These are phyloP conservation scores for Aphanomyces cochlioides DNA, from an alignment of 352 stramenopile genomes.

Conservation along the genomic window DNA sequence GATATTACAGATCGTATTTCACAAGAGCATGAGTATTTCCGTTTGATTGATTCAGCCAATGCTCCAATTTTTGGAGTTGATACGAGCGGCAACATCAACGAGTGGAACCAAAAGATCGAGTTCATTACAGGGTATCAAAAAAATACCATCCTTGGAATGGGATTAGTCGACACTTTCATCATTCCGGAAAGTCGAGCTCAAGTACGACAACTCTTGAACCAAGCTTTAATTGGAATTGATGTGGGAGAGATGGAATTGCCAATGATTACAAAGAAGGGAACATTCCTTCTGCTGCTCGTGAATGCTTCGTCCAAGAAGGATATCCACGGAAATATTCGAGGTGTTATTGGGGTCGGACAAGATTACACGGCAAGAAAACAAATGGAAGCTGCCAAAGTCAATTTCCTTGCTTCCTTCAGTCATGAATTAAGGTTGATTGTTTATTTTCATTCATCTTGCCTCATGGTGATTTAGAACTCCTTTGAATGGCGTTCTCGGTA, in stretches of 20 bases:
- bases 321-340: constrained; percentile 88
- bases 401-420: constrained; percentile 83
- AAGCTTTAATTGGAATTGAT: constrained; percentile 77
- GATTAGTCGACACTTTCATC: constrained; percentile 76
- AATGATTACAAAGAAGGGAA: constrained; percentile 71
- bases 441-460: neutral
- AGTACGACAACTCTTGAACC: constrained; percentile 68
- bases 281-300: constrained; percentile 65
- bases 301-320: constrained; percentile 87
- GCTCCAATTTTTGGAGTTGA: constrained; percentile 84
- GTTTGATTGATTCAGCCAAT: constrained; percentile 76
- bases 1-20: constrained; percentile 75
- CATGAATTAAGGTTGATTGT: constrained; percentile 51
- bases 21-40: constrained; percentile 66
- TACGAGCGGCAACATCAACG: constrained; percentile 74
- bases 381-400: constrained; percentile 82
- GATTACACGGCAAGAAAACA: constrained; percentile 88
- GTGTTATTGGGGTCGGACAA: constrained; percentile 89
- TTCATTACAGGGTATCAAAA: constrained; percentile 81
- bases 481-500: constrained; percentile 76
- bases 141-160: constrained; percentile 58
- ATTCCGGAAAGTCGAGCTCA: constrained; percentile 61
- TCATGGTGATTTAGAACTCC: constrained; percentile 42
- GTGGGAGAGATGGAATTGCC: constrained; percentile 87
- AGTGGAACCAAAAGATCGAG: constrained; percentile 87